Evolutionary conservation across 176 grass and related monocot species (phyloP).

Genomic region (Carex kokanica): DNA sequence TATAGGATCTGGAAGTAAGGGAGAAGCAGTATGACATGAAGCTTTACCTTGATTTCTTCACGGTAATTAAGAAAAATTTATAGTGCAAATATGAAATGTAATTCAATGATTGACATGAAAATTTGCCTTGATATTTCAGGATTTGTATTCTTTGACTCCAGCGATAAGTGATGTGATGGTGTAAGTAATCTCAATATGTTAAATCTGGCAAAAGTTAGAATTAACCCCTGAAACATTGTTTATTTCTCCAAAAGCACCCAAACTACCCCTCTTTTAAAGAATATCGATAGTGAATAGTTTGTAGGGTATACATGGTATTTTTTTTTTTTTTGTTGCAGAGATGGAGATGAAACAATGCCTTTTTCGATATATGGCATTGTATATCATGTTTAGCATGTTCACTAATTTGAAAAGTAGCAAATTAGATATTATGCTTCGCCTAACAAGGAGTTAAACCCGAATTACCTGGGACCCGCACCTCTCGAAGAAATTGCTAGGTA

Average conservation of each 20-base stretch:
- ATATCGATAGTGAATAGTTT: no score
- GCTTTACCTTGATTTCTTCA: conserved; percentile 77
- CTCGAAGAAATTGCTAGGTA: conserved; percentile 87
- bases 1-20: conserved; percentile 83
- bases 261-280: neutral
- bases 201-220: neutral
- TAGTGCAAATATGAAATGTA: neutral
- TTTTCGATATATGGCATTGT: neutral
- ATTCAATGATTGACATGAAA: neutral
- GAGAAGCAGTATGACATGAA: conserved; percentile 96
- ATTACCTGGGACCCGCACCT: conserved; percentile 78
- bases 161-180: conserved; percentile 61
- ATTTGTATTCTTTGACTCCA: conserved; percentile 45
- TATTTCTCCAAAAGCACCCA: neutral
- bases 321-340: neutral
- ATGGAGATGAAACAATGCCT: conserved; percentile 5
- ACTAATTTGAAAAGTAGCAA: conserved; percentile 31
- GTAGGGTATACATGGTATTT: neutral
- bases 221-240: neutral
- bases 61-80: conserved; percentile 40
- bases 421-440: conserved; percentile 77
- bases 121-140: conserved; percentile 34
- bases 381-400: neutral
- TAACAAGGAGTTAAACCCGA: conserved; percentile 51
- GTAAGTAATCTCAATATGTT: conserved; percentile 49